Evolutionary conservation across 2,329 filamentous ascomycete genomes (phyloP).

Genomic region (Stylonectria norvegica): DNA sequence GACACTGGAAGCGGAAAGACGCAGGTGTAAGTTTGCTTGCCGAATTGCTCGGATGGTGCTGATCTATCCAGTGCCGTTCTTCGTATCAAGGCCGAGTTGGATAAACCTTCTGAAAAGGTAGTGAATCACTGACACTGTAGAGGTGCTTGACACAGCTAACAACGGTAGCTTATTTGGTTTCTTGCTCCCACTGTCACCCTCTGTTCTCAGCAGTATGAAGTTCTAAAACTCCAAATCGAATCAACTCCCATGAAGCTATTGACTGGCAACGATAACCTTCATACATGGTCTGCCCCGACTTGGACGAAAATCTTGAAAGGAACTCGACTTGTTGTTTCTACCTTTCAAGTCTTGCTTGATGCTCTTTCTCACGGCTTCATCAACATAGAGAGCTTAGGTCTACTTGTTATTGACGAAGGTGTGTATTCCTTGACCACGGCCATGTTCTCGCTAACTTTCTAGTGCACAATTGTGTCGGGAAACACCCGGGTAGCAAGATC

Average conservation of each 20-base stretch:
- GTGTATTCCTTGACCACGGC: conserved; percentile 10
- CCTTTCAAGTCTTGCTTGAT: conserved; percentile 70
- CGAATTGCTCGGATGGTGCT: conserved; percentile 14
- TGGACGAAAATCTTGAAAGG: conserved; percentile 67
- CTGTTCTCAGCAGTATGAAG: conserved; percentile 61
- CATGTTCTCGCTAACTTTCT: conserved; percentile 9
- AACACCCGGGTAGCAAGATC: conserved; percentile 63
- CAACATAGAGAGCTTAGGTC: conserved; percentile 55
- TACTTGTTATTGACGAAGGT: conserved; percentile 86
- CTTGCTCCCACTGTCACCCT: conserved; percentile 66
- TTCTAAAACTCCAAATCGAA: conserved; percentile 58
- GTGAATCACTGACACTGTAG: conserved; percentile 31
- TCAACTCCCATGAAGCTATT: conserved; percentile 59
- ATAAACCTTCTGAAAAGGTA: conserved; percentile 55
- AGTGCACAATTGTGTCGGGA: conserved; percentile 72
- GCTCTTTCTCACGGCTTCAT: conserved; percentile 75
- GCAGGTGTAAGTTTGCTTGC: conserved; percentile 56
- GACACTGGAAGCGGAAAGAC: conserved; percentile 79
- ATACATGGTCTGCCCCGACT: conserved; percentile 65
- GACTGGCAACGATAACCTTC: conserved; percentile 64
- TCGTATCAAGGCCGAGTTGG: conserved; percentile 63
- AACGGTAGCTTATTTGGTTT: conserved; percentile 64
- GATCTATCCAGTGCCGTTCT: conserved; percentile 55
- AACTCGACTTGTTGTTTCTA: conserved; percentile 72
- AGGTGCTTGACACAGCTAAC: conserved; percentile 11